phyloP scores from a whole-genome alignment of 345 rosid genomes.

The Turnera subulata region DNA sequence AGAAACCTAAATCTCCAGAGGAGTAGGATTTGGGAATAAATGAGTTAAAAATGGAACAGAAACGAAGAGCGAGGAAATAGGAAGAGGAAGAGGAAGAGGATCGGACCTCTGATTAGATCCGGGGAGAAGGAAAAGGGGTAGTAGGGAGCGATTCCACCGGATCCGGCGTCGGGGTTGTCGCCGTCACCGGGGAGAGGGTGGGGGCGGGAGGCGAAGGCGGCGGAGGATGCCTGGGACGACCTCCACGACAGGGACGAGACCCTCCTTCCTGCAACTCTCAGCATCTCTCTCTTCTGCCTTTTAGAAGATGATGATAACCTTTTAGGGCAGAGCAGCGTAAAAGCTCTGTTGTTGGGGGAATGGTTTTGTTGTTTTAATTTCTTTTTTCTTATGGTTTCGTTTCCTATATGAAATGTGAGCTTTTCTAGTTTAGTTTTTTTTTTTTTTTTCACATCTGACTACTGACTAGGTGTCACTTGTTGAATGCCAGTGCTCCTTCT shows the following conservation, averaged over 20 bases:
- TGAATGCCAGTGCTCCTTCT: too few species aligned
- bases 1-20: background rate
- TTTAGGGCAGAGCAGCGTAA: background rate
- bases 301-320: background rate
- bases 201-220: slow-evolving; percentile 31
- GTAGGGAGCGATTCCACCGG: slow-evolving; percentile 36
- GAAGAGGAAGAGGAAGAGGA: background rate
- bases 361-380: too few species aligned
- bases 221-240: slow-evolving; percentile 37
- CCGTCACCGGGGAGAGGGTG: slow-evolving; percentile 23
- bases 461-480: too few species aligned
- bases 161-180: slow-evolving; percentile 8
- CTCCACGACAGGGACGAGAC: slow-evolving; percentile 48
- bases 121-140: slow-evolving; percentile 21
- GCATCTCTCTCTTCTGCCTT: slow-evolving; percentile 39
- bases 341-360: too few species aligned
- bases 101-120: slow-evolving; percentile 54
- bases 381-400: too few species aligned
- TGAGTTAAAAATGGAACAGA: too few species aligned
- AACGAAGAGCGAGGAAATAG: background rate
- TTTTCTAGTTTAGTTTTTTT: too few species aligned
- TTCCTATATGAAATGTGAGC: too few species aligned
- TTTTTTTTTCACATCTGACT: too few species aligned
- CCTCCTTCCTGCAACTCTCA: slow-evolving; percentile 75
- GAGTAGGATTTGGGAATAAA: background rate